Evolutionary conservation across 225 moss, liverwort and hornwort genomes (phyloP).

Genomic region (Neckera pumila): DNA sequence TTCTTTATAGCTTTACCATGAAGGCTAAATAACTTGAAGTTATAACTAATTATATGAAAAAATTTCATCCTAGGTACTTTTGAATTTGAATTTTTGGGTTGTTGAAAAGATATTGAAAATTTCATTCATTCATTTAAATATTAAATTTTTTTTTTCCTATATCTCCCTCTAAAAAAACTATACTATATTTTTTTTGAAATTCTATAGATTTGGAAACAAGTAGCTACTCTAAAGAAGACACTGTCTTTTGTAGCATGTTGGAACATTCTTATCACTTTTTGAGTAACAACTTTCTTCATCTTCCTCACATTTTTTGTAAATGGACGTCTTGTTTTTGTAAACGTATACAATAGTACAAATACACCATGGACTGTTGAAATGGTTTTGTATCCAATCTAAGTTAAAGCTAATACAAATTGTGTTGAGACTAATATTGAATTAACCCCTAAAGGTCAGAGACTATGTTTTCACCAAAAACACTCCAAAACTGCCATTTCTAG

Average conservation of each 20-base stretch:
- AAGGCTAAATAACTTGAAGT: neutral
- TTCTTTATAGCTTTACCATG: neutral
- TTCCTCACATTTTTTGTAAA: neutral
- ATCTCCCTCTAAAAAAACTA: accelerated
- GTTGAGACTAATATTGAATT: accelerated
- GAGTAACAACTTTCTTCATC: neutral
- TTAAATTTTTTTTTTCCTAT: neutral
- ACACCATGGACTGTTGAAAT: neutral
- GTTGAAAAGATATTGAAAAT: neutral
- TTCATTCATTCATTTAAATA: neutral
- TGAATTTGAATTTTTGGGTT: neutral
- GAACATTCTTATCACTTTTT: neutral
- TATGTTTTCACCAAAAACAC: too few relatives aligned
- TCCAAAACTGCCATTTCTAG: too few relatives aligned
- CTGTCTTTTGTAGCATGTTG: neutral
- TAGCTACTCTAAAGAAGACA: neutral
- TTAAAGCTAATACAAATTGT: neutral
- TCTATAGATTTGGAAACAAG: neutral
- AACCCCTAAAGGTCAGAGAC: too few relatives aligned
- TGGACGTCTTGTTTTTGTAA: neutral
- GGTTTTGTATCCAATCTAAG: accelerated
- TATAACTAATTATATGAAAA: neutral
- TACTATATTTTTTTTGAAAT: neutral
- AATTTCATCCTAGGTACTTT: accelerated
- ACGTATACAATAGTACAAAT: neutral